Base-by-base conservation (phyloP, 225 moss, liverwort and hornwort genomes). In the Polytrichum commune region DNA sequence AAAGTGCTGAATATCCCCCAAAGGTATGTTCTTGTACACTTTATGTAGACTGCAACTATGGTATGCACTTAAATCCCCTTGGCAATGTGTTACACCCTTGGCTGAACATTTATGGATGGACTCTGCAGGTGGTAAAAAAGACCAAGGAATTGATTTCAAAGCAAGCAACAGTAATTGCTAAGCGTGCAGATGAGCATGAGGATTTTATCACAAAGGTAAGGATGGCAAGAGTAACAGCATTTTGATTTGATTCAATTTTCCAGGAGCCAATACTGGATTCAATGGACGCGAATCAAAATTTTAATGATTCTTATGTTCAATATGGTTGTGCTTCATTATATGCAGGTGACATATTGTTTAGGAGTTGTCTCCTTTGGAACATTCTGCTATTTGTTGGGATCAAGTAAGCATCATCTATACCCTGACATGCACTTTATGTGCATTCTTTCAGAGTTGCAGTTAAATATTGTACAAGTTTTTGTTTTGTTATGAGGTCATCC, bases 321-420 rank as follows among this genome's bases (percentile, higher is more conserved):
- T 46, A 26, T 8, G 3, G 24, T 53, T 53, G 66, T 33, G 8
- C 70, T 8, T 56, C 8, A 22, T 28, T 26, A 22, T 24, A 4
- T 72, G 78, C 74, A 89, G 89, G 83, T 89, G 73, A 89, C 86
- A 19, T 89, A 89, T 58, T 79, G 77, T 62, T 75, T 86, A 7
- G 89, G 89, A 78, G 89, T 89, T 38, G 84, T 85, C 63, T 81
- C 89, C 26, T 89, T 89, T 64, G 89, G 89, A 69, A 83, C 79
- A 0, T 86, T 86, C 67, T 89, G 89, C 57, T 89, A 79, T 57
- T 70, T 86, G 66, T 73, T 89, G 53, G 89, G 89, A 20, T 89
- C 89, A 78, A 83, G 89, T 86, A 80, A 86, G 83, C 28, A 20
- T 67, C 25, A 46, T 46, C 13, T 46, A 16, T 4, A 46, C 9